A percentile compares a stretch with the other conserved stretches of the same genome.
phyloP scores from a whole-genome alignment of 2,329 filamentous ascomycete species.

The Meredithiella fracta region DNA sequence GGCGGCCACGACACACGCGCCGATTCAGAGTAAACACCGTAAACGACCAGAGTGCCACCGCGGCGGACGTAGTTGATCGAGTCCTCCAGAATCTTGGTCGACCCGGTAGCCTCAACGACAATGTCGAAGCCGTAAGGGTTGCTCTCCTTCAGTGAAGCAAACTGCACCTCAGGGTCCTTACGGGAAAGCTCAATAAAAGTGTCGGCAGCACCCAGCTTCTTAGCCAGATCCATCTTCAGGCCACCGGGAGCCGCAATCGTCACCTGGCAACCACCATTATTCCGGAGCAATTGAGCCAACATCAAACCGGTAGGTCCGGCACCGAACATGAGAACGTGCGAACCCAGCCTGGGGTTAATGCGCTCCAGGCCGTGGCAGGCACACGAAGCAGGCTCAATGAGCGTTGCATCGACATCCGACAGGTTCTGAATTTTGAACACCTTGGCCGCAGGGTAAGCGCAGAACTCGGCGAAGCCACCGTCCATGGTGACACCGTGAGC shows the following conservation, averaged over 20 bases:
- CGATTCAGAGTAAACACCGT: conserved; percentile 49
- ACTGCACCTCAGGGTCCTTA: conserved; percentile 39
- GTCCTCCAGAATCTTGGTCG: conserved; percentile 50
- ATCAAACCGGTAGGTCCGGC: conserved; percentile 51
- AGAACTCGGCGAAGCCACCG: conserved; percentile 58
- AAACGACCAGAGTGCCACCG: conserved; percentile 55
- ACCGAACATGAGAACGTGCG: conserved; percentile 48
- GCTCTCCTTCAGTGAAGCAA: conserved; percentile 42
- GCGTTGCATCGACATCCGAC: conserved; percentile 49
- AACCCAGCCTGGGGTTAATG: conserved; percentile 49
- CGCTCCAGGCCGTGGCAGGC: conserved; percentile 55
- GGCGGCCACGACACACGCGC: conserved; percentile 52
- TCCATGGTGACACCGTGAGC: conserved; percentile 52
- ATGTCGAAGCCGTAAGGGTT: conserved; percentile 62
- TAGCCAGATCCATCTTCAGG: conserved; percentile 54
- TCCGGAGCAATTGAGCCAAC: conserved; percentile 44
- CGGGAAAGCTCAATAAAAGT: conserved; percentile 37
- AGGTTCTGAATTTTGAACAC: conserved; percentile 52
- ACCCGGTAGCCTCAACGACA: conserved; percentile 54
- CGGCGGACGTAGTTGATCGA: conserved; percentile 55
- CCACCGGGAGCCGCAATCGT: conserved; percentile 53
- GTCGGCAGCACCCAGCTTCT: conserved; percentile 37
- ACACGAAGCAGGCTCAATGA: conserved; percentile 54
- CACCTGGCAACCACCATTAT: conserved; percentile 53
- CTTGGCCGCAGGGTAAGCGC: conserved; percentile 33